Conservation (phyloP, 1,284 basidiomycete species). For the Phellopilus nigrolimitatus region DNA sequence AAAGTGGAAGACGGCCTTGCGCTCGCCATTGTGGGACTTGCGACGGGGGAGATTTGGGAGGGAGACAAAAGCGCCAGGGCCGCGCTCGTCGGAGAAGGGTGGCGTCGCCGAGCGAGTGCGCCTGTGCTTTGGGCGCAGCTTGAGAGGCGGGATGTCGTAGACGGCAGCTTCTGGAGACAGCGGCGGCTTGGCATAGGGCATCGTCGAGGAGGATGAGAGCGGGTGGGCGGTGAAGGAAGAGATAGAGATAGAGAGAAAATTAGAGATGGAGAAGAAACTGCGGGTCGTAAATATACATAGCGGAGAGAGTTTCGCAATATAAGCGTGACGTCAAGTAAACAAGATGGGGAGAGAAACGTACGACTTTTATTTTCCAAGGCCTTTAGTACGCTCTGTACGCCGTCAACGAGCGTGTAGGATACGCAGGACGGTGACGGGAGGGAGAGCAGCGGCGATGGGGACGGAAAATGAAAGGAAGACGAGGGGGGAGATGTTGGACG, state of each 20-base stretch:
- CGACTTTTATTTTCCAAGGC: neutral
- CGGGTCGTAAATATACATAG: neutral
- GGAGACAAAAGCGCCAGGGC: slow-evolving; percentile 48
- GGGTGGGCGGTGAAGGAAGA: neutral
- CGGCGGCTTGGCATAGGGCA: slow-evolving; percentile 20
- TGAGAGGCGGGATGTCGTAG: slow-evolving; percentile 25
- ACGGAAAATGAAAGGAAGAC: slow-evolving; percentile 5
- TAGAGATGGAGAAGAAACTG: neutral
- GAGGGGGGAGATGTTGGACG: neutral
- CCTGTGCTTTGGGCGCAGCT: slow-evolving; percentile 33
- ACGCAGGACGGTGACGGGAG: too few relatives aligned
- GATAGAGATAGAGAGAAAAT: slow-evolving; percentile 1
- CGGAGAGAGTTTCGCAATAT: neutral
- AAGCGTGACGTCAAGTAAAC: neutral
- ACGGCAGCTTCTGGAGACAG: slow-evolving; percentile 21
- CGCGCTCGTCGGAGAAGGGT: slow-evolving; percentile 40
- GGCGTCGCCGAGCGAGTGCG: slow-evolving; percentile 33
- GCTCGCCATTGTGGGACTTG: slow-evolving; percentile 23
- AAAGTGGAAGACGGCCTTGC: slow-evolving; percentile 35
- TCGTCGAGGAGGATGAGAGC: slow-evolving; percentile 2
- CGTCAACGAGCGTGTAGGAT: slow-evolving; percentile 4
- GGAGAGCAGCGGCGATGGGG: slow-evolving; percentile 8
- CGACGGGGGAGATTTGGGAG: slow-evolving; percentile 49
- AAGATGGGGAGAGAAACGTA: neutral
- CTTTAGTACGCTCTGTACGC: slow-evolving; percentile 8